These are phyloP conservation scores for Lentinula aciculospora DNA, from an alignment of 768 basidiomycete species.

Conservation along the genomic window DNA sequence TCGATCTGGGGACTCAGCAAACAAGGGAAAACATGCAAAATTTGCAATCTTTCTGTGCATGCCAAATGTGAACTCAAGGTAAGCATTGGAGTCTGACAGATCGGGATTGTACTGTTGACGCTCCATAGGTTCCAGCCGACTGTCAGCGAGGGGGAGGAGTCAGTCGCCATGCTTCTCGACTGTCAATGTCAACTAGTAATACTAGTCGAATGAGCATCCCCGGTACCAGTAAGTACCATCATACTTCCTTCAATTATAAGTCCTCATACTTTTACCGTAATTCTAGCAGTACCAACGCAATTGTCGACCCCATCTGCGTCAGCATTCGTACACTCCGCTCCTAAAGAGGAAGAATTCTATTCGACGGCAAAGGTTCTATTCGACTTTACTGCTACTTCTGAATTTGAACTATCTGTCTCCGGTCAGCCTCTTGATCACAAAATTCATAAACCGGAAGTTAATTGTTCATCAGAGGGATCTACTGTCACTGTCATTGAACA, in stretches of 20 bases:
- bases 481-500: conserved; percentile 65
- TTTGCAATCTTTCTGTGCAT: conserved; percentile 76
- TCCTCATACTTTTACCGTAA: background rate
- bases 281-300: background rate
- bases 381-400: conserved; percentile 68
- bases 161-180: conserved; percentile 14
- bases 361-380: conserved; percentile 62
- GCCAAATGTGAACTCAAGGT: conserved; percentile 86
- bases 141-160: conserved; percentile 36
- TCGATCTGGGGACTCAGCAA: conserved; percentile 87
- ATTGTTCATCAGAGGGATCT: conserved; percentile 47
- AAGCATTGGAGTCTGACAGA: too few relatives aligned
- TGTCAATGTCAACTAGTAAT: conserved; percentile 4
- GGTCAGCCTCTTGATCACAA: conserved; percentile 32
- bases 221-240: background rate
- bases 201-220: background rate
- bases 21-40: conserved; percentile 80
- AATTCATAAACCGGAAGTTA: conserved; percentile 11
- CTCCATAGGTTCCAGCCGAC: conserved; percentile 65
- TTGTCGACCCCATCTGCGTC: conserved; percentile 41
- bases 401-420: conserved; percentile 67
- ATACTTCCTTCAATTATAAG: background rate
- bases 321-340: conserved; percentile 43
- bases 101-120: background rate
- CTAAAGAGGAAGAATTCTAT: conserved; percentile 35